These are phyloP conservation scores for Sistotremastrum niveocremeum DNA, from an alignment of 768 basidiomycete genomes.

Conservation along the genomic window DNA sequence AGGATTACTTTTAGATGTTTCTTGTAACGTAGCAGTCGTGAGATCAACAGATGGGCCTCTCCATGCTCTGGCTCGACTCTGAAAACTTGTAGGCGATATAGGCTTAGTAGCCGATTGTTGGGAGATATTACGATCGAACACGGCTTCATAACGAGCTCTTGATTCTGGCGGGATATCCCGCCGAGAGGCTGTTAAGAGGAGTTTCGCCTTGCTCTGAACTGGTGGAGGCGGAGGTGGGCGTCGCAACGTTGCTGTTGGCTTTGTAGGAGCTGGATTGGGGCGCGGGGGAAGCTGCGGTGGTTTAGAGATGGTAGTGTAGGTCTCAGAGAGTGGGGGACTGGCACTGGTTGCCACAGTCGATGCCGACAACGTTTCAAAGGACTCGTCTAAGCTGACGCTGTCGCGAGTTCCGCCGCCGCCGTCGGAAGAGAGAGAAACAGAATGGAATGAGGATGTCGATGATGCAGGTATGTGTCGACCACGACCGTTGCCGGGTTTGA, in stretches of 20 bases:
- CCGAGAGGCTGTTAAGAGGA: too few relatives aligned
- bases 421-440: conserved; percentile 67
- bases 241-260: conserved; percentile 14
- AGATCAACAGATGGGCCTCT: conserved; percentile 57
- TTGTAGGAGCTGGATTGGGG: conserved; percentile 11
- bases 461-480: conserved; percentile 44
- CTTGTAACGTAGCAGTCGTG: conserved; percentile 29
- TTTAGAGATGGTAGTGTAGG: conserved; percentile 22
- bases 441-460: conserved; percentile 74
- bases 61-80: conserved; percentile 46
- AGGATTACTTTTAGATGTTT: conserved; percentile 13
- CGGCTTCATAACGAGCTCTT: conserved; percentile 48
- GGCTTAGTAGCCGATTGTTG: conserved; percentile 16
- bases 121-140: conserved; percentile 49
- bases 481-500: conserved; percentile 20
- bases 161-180: conserved; percentile 50
- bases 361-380: conserved; percentile 26
- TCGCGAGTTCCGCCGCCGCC: conserved; percentile 18
- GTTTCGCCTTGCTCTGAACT: conserved; percentile 12
- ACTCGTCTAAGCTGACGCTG: conserved; percentile 15
- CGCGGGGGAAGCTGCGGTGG: conserved; percentile 26
- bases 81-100: background rate
- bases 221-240: conserved; percentile 17
- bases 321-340: conserved; percentile 4
- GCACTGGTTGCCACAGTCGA: conserved; percentile 41